Base-by-base conservation (phyloP, 2,329 filamentous ascomycete genomes). In the Fusarium drepaniforme region DNA sequence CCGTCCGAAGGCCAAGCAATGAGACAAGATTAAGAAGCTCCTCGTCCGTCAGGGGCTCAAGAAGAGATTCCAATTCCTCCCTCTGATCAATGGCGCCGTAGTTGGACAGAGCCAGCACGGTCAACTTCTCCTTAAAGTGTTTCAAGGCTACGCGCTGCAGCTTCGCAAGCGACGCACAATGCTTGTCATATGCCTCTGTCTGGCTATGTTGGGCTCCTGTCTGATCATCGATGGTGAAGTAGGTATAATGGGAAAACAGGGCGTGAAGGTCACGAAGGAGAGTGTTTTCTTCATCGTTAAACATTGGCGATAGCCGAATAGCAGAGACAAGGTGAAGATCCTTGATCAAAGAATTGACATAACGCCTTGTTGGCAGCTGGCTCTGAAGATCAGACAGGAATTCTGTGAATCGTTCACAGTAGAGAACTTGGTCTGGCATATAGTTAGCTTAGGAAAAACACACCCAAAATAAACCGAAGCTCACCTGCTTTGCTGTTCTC, bases 341-440 rank as follows among this genome's bases (percentile, higher is more conserved):
- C 78, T 93, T 92, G 16, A 98, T 83, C 49, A 99, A 85, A 2
- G 94, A 92, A 82, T 98, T 98, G 81, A 97, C 94, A 81, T 98
- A 98, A 82, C 97, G 91, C 77, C 97, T 89, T 5, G 97, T 99
- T 0, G 97, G 97, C 58, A 98, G 87, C 82, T 99, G 97, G 79
- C 96, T 98, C 82, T 97, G 92, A 23, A 99, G 85, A 81, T 99
- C 97, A 11, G 93, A 93, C 58, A 99, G 86, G 62, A 99, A 93
- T 83, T 99, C 97, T 62, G 97, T 84, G 73, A 98, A 96, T n/a
- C 96, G 91, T 83, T 98, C 96, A 81, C 95, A 97, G 83, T 98
- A 99, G 4, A 91, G 84, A 23, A 95, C 82, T 75, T 93, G 91
- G 37, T 95, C 93, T 83, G 83, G 30, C 18, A 72, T 13, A 13